Base-by-base conservation (phyloP, 176 grass and related monocot species). In the Themeda triandra region DNA sequence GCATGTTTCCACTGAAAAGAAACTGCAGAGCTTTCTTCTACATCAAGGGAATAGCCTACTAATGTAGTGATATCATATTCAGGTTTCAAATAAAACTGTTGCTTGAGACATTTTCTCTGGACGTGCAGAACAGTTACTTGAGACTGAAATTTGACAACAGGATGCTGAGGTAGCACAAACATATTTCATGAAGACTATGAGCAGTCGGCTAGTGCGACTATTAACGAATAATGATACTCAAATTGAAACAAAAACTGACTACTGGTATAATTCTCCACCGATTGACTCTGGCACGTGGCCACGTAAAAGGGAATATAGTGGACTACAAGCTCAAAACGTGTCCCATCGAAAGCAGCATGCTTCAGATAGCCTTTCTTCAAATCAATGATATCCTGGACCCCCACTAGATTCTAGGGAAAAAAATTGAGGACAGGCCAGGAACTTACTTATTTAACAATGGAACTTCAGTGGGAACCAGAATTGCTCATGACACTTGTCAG, bases 311-410 rank as follows among this genome's bases (percentile, higher is more conserved):
- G 44, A 2, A 68, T 66, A 51, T 86, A 90, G 83, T 82, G 88
- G 83, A 86, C 63, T 90, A 39, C 66, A 82, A 86, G 78, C 66
- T 82, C 70, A 90, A 66, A 36, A 45, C 59, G 18, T 90, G 79
- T 82, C 78, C 73, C 73, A 82, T 77, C 78, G 45, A 42, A 86
- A 77, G 83, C 19, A 82, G 73, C 73, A 78, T 86, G 79, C 79
- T 66, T 82, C 78, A 86, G 44, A 71, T 42, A 83, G 28, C 79
- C 84, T 90, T 86, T 90, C 79, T 83, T 59, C 73, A 30, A 60
- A 78, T 65, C 73, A 90, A 86, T 90, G 70, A 90, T 90, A 82
- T 73, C 74, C 36, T 78, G 66, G 56, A 84, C 66, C 73, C 39
- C 78, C 5, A 41, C 44, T 17, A 66, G 73, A 83, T 83, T 73